Evolutionary conservation across 2,329 filamentous ascomycete genomes (phyloP), one percentile per base, ranked within the genome.

Genomic region (Colletotrichum abscissum): DNA sequence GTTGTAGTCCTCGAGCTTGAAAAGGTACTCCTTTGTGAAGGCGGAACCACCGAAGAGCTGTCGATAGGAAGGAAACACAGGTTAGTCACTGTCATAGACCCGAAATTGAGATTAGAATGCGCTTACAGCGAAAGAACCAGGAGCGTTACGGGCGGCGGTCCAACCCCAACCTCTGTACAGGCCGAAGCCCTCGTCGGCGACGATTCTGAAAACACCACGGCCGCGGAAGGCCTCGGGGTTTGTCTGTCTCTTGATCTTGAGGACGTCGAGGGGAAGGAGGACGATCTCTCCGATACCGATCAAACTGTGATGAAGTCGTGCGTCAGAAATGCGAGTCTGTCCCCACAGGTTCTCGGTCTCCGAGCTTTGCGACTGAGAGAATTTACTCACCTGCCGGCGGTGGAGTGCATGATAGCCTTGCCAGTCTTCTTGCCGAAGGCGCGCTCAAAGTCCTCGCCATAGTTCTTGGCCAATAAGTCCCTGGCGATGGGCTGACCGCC

Each of bases 181-280:
- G 63, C 95, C 95, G 80, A 98, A 97, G 46, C 97, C 97, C 84
- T 99, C 97, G 81, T 99, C 97, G 72, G 91, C 90, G 75, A 99
- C 90, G 77, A 99, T 98, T 85, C 90, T 93, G 81, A 98, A 86
- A 73, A 99, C 89, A 75, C 97, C 97, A 79, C 97, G 94, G 78
- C 96, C 96, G 77, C 95, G 92, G 92, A 99, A 99, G 46, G 97
- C 95, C 81, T 98, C 97, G 54, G 97, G 97, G 88, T 99, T 99
- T 77, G 97, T 99, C 88, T 99, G 97, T 80, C 97, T 92, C 91
- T 99, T 99, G 88, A 99, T 99, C 91, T 99, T 99, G 76, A 99
- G 90, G 52, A 99, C 96, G 79, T 99, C 97, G 74, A 99, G 91
- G 55, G 97, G 97, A 54, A 99, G 90, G 35, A 99, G 91, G 72